phyloP scores from a whole-genome alignment of 169 alveolate species.

The Plasmodium gaboni region DNA sequence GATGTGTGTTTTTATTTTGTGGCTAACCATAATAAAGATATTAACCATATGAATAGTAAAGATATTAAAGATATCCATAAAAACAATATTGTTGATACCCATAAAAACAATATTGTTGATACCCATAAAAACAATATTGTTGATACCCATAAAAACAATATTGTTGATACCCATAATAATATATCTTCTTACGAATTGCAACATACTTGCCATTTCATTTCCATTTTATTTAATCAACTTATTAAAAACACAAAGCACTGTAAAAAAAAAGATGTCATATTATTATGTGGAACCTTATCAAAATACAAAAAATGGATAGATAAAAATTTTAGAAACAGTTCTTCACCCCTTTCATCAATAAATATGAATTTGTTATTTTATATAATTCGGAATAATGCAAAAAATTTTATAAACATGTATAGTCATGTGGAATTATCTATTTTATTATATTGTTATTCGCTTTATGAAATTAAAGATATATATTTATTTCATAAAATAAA shows the following conservation, averaged over 20 bases:
- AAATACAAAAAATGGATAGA: neutral
- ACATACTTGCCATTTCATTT: no score
- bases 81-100: neutral
- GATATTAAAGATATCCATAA: neutral
- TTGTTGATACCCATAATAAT: no score
- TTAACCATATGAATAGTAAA: no score
- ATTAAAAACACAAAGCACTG: slow-evolving; percentile 1
- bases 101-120: neutral
- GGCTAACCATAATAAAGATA: neutral
- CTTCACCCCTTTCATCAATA: neutral
- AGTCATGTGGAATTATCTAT: slow-evolving; percentile 26
- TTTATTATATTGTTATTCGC: slow-evolving; percentile 38
- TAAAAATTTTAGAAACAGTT: neutral
- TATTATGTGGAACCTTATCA: slow-evolving; percentile 10
- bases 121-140: neutral
- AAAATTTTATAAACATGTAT: neutral
- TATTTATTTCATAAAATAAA: slow-evolving; percentile 17
- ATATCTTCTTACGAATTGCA: no score
- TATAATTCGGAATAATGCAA: neutral
- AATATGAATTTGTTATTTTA: neutral
- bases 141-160: neutral
- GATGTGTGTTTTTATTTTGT: neutral
- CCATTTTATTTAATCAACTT: neutral
- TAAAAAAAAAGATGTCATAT: slow-evolving; percentile 24
- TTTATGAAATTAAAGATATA: slow-evolving; percentile 13